Percentiles rank a stretch among this genome's conserved stretches.
phyloP scores from a whole-genome alignment of 2,329 filamentous ascomycete genomes.

The Neofusicoccum ribis region DNA sequence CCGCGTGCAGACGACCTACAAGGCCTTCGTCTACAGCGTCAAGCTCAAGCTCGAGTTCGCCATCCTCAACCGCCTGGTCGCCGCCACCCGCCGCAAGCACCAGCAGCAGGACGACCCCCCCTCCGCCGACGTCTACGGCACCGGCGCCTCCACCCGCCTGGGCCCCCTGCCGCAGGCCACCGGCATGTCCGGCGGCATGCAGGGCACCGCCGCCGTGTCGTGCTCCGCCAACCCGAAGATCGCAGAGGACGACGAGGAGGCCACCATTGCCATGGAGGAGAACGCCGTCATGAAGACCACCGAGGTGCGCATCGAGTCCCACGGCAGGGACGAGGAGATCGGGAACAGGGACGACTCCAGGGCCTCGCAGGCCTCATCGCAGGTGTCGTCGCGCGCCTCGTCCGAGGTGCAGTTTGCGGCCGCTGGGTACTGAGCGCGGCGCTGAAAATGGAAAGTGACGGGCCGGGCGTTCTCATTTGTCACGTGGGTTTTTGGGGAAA shows the following conservation, averaged over 20 bases:
- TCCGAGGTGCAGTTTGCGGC: not conserved
- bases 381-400: not conserved
- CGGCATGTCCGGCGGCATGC: not conserved
- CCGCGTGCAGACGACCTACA: conserved; percentile 38
- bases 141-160: not conserved
- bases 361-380: not conserved
- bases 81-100: not conserved
- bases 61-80: conserved; percentile 44
- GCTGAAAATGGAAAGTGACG: not conserved
- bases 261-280: not conserved
- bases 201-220: not conserved
- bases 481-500: not conserved
- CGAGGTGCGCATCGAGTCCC: not conserved
- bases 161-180: not conserved
- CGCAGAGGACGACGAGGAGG: not conserved
- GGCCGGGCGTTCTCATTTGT: too few species aligned
- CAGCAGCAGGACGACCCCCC: not conserved
- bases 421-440: not conserved
- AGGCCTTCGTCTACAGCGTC: conserved; percentile 41
- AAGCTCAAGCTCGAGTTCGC: conserved; percentile 54
- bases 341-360: not conserved
- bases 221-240: not conserved
- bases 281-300: not conserved
- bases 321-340: not conserved
- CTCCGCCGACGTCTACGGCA: not conserved